These are phyloP conservation scores for Gynandropsis gynandra DNA, from an alignment of 345 rosid species.

Conservation along the genomic window DNA sequence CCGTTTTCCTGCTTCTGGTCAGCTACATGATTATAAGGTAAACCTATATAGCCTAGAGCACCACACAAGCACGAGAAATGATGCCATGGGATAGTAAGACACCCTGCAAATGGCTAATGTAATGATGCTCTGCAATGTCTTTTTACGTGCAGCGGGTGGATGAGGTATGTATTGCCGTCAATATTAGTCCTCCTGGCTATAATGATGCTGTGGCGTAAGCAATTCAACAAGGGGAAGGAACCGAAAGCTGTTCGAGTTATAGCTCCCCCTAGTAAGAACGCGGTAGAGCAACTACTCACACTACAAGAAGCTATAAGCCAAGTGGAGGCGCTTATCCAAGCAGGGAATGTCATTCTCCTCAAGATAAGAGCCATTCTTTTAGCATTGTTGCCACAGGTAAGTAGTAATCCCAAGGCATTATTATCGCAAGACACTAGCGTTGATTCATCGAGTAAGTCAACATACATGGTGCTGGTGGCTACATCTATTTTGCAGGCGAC, in stretches of 20 bases:
- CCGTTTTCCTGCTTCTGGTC: slow-evolving; percentile 42
- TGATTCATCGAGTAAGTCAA: neutral
- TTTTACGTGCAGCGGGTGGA: slow-evolving; percentile 60
- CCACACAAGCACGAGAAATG: neutral
- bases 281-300: slow-evolving; percentile 83
- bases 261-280: slow-evolving; percentile 65
- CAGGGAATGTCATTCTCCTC: slow-evolving; percentile 67
- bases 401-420: neutral
- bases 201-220: slow-evolving; percentile 58
- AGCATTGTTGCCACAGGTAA: slow-evolving; percentile 77
- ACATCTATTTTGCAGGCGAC: slow-evolving; percentile 49
- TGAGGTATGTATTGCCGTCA: slow-evolving; percentile 48
- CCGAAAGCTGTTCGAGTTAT: slow-evolving; percentile 53
- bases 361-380: slow-evolving; percentile 83
- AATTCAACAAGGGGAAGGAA: slow-evolving; percentile 43
- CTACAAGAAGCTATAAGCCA: slow-evolving; percentile 72
- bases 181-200: slow-evolving; percentile 42
- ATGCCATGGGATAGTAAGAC: neutral
- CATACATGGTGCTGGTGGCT: neutral
- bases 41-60: neutral
- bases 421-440: neutral
- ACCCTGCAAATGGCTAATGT: slow-evolving; percentile 1
- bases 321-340: slow-evolving; percentile 64
- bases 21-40: slow-evolving; percentile 32
- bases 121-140: slow-evolving; percentile 5